phyloP scores from a whole-genome alignment of 2,329 filamentous ascomycete species.

The Xylaria sp. region DNA sequence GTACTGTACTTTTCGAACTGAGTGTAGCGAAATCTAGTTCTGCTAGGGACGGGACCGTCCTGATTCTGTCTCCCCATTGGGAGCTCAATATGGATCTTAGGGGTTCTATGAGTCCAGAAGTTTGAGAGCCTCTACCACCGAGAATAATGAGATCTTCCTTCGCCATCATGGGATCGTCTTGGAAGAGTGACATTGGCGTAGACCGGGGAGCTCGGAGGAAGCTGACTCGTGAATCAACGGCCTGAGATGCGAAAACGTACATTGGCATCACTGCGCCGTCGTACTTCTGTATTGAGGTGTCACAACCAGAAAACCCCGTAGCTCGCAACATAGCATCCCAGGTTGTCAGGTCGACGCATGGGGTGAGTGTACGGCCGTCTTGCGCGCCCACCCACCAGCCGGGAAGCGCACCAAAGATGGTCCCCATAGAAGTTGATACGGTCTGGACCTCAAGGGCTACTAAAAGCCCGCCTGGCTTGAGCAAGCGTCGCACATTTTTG shows the following conservation, averaged over 20 bases:
- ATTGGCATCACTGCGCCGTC: neutral
- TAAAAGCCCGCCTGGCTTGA: constrained; percentile 40
- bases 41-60: neutral
- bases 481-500: constrained; percentile 29
- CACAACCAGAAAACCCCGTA: constrained; percentile 4
- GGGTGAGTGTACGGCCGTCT: constrained; percentile 34
- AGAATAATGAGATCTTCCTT: constrained; percentile 17
- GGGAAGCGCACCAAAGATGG: constrained; percentile 37
- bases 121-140: constrained; percentile 5
- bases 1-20: neutral
- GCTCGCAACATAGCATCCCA: neutral
- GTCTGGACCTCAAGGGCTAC: constrained; percentile 29
- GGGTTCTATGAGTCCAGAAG: neutral
- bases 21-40: neutral
- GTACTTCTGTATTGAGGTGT: neutral
- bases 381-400: constrained; percentile 42
- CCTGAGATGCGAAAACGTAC: constrained; percentile 1
- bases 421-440: constrained; percentile 15
- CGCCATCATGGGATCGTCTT: neutral
- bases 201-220: neutral
- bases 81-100: neutral
- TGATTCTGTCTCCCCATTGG: constrained; percentile 9
- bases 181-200: neutral
- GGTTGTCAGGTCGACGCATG: constrained; percentile 4
- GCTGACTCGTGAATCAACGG: neutral